These are phyloP conservation scores for Diplodia corticola DNA, from an alignment of 2,329 filamentous ascomycete species.

Conservation along the genomic window DNA sequence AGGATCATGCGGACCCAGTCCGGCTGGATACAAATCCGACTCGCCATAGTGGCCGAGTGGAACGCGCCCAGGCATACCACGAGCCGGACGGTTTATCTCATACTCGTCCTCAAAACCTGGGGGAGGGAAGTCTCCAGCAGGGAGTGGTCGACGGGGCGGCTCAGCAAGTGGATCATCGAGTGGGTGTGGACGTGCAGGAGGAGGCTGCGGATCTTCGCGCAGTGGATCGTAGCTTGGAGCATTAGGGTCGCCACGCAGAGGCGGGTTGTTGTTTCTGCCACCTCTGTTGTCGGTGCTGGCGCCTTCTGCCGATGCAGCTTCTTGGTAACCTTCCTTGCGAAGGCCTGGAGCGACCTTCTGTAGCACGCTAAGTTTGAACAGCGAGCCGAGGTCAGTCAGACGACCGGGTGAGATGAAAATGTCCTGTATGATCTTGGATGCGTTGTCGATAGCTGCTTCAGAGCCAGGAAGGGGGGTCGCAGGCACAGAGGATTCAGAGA, in stretches of 20 bases:
- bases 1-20: slow-evolving; percentile 82
- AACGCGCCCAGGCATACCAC: slow-evolving; percentile 54
- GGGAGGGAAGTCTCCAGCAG: slow-evolving; percentile 74
- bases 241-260: slow-evolving; percentile 40
- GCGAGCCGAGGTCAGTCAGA: slow-evolving; percentile 65
- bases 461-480: slow-evolving; percentile 37
- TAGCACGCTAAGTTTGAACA: slow-evolving; percentile 77
- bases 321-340: slow-evolving; percentile 76
- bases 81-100: slow-evolving; percentile 71
- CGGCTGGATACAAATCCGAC: slow-evolving; percentile 83
- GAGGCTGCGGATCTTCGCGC: slow-evolving; percentile 53
- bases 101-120: slow-evolving; percentile 94
- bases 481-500: slow-evolving; percentile 63
- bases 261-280: slow-evolving; percentile 43
- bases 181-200: slow-evolving; percentile 66
- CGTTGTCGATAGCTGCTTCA: slow-evolving; percentile 43
- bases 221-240: slow-evolving; percentile 35
- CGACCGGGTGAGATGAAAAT: slow-evolving; percentile 74
- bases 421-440: slow-evolving; percentile 48
- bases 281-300: slow-evolving; percentile 40
- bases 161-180: slow-evolving; percentile 68
- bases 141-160: slow-evolving; percentile 61
- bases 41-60: slow-evolving; percentile 72
- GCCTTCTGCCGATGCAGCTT: slow-evolving; percentile 37
- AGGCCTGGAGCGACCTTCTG: slow-evolving; percentile 79